Evolutionary conservation across 2,329 filamentous ascomycete genomes (phyloP), one percentile per base, ranked within the genome.

Genomic region (Claviceps quebecensis): DNA sequence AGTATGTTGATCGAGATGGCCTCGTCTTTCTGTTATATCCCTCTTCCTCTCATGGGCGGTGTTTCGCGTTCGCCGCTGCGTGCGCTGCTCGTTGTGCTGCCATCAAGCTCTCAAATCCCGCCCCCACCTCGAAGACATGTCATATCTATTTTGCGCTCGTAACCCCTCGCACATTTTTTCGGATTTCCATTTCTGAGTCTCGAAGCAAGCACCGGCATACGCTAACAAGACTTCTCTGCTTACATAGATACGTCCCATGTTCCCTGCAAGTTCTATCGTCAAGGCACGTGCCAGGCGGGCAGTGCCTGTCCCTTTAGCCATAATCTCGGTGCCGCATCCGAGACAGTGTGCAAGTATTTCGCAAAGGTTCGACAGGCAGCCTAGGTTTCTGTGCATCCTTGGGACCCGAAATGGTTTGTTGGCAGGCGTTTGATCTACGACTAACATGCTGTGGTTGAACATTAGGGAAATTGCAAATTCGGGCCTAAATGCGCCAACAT

Each of bases 261-360:
- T 45, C 93, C 93, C 40, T 98, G 93, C 85, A 97, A 97, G 76
- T 98, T 98, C 84, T 98, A 93, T 70, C 84, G 89, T 50, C 88
- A 95, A 72, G 90, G 91, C 66, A 83, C 88, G 62, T 98, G 93
- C 69, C 91, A 97, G 76, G 93, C 93, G 53, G 93, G 93, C 60
- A 87, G 86, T 66, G 88, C 90, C 58, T 98, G 93, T 72, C 93
- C 93, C 41, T 98, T 97, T 70, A 87, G 89, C 61, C 93, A 98
- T 71, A 91, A 94, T 57, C 82, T 93, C 57, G 87, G 93, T 65
- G 78, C 83, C 34, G 81, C 89, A 41, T 80, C 86, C 49, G 88
- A 96, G 66, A 90, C 86, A 55, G 82, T 94, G 57, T 98, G 93
- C 83, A 98, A 97, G 71, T 98, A 97, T 72, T 98, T 97, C 67